These are phyloP conservation scores for Mercurialis annua DNA, from an alignment of 345 rosid species.

Conservation along the genomic window DNA sequence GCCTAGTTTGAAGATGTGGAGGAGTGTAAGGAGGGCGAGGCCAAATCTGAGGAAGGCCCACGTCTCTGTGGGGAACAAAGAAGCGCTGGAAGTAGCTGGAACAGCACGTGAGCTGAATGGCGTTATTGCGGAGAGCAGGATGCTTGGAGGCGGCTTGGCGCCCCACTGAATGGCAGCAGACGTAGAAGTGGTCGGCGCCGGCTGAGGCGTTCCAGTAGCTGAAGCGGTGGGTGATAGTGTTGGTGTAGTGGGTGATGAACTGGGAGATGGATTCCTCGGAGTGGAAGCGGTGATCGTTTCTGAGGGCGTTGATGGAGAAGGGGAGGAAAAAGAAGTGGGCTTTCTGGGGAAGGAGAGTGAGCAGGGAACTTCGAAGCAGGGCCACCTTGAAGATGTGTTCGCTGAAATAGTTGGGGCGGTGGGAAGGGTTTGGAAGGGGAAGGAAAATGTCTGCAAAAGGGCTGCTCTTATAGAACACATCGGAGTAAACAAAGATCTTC, in stretches of 20 bases:
- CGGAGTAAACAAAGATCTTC: conserved; percentile 42
- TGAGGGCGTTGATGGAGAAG: conserved; percentile 40
- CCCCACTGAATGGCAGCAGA: conserved; percentile 41
- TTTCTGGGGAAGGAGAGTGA: conserved; percentile 23
- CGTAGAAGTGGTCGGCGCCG: conserved; percentile 45
- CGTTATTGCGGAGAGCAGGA: conserved; percentile 29
- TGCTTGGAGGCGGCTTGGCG: conserved; percentile 34
- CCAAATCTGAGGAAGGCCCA: conserved; percentile 47
- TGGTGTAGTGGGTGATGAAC: conserved; percentile 26
- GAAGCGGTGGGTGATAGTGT: conserved; percentile 20
- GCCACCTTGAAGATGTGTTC: conserved; percentile 49
- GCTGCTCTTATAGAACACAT: conserved; percentile 14
- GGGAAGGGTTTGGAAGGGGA: conserved; percentile 33
- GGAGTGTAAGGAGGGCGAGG: conserved; percentile 31
- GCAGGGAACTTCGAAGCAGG: conserved; percentile 34
- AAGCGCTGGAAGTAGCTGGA: conserved; percentile 43
- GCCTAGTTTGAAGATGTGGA: conserved; percentile 26
- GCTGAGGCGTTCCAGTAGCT: conserved; percentile 42
- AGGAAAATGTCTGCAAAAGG: conserved; percentile 35
- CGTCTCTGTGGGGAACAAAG: conserved; percentile 40
- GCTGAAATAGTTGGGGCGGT: conserved; percentile 41
- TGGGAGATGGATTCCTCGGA: conserved; percentile 31
- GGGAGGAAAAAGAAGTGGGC: conserved; percentile 46
- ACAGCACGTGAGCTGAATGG: conserved; percentile 41
- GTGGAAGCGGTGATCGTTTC: conserved; percentile 42